These are phyloP conservation scores for Penicillium griseofulvum DNA, from an alignment of 2,329 filamentous ascomycete genomes.

Conservation along the genomic window DNA sequence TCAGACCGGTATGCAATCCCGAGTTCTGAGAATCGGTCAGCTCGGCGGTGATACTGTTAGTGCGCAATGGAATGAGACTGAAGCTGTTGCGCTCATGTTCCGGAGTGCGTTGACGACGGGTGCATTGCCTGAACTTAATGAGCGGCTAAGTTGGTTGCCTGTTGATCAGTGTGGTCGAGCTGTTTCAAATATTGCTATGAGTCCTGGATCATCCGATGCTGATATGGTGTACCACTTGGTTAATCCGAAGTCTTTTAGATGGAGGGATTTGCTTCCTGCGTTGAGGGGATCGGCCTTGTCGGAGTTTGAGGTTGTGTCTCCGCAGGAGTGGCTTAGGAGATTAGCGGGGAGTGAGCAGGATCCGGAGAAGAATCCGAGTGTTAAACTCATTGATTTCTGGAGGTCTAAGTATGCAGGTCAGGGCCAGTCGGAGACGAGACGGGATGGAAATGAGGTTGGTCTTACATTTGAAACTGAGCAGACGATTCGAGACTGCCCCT, in stretches of 20 bases:
- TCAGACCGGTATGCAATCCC: slow-evolving; percentile 24
- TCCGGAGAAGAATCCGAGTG: slow-evolving; percentile 50
- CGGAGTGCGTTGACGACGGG: slow-evolving; percentile 47
- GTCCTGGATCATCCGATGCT: slow-evolving; percentile 19
- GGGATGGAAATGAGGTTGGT: background rate
- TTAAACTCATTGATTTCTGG: slow-evolving; percentile 57
- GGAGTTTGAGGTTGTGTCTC: slow-evolving; percentile 32
- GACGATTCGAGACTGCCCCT: slow-evolving; percentile 18
- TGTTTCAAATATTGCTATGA: slow-evolving; percentile 37
- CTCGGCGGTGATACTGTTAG: slow-evolving; percentile 33
- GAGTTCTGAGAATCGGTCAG: slow-evolving; percentile 39
- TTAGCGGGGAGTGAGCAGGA: slow-evolving; percentile 48
- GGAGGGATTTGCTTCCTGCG: slow-evolving; percentile 37
- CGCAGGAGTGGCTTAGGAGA: slow-evolving; percentile 34
- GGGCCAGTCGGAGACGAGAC: background rate
- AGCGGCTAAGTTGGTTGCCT: slow-evolving; percentile 46
- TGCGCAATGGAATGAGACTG: slow-evolving; percentile 26
- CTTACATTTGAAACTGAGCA: slow-evolving; percentile 15
- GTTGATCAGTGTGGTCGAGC: slow-evolving; percentile 40
- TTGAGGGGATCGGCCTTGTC: slow-evolving; percentile 29
- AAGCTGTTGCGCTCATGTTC: slow-evolving; percentile 54
- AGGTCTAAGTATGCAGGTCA: slow-evolving; percentile 46
- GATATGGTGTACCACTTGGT: slow-evolving; percentile 52
- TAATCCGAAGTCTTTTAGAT: slow-evolving; percentile 45
- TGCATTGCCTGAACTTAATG: slow-evolving; percentile 47